A percentile compares a stretch with the other conserved stretches of the same genome.
These are phyloP conservation scores for Ustilago esculenta DNA, from an alignment of 1,284 basidiomycete genomes.

Conservation along the genomic window DNA sequence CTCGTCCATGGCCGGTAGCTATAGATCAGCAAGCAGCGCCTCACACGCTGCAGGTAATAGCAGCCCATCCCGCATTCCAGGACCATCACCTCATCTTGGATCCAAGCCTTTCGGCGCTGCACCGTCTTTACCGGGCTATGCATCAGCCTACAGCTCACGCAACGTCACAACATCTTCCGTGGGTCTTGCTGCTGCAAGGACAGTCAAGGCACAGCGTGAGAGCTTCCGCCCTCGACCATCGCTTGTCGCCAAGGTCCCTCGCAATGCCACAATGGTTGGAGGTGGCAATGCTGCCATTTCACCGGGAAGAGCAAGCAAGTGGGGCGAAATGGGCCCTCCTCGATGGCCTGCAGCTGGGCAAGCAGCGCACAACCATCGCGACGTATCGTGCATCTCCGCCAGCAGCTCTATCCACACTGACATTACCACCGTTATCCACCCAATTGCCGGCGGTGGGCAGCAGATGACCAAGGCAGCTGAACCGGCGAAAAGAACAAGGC, in stretches of 20 bases:
- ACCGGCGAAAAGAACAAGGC: conserved; percentile 20
- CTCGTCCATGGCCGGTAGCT: conserved; percentile 30
- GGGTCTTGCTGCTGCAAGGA: conserved; percentile 9
- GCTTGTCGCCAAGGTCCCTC: conserved; percentile 36
- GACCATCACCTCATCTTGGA: conserved; percentile 13
- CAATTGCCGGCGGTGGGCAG: neutral
- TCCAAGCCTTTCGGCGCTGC: conserved; percentile 21
- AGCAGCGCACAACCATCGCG: conserved; percentile 13
- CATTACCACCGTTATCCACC: conserved; percentile 45
- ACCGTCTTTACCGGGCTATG: conserved; percentile 10
- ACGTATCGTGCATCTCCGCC: conserved; percentile 38
- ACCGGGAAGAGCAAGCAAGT: conserved; percentile 46
- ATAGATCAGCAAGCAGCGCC: conserved; percentile 27
- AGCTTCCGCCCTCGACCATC: conserved; percentile 47
- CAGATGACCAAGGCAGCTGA: conserved; percentile 5
- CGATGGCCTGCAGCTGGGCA: conserved; percentile 35
- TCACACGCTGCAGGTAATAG: conserved; percentile 27
- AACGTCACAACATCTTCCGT: conserved; percentile 26
- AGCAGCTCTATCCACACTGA: conserved; percentile 45
- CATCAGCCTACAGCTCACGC: conserved; percentile 20
- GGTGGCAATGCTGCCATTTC: conserved; percentile 17
- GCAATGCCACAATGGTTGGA: conserved; percentile 26
- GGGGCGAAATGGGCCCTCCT: conserved; percentile 51
- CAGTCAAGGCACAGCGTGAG: conserved; percentile 35
- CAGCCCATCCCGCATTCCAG: conserved; percentile 46